Conservation (phyloP, 2,329 filamentous ascomycete species). For the Colletotrichum liriopes region DNA sequence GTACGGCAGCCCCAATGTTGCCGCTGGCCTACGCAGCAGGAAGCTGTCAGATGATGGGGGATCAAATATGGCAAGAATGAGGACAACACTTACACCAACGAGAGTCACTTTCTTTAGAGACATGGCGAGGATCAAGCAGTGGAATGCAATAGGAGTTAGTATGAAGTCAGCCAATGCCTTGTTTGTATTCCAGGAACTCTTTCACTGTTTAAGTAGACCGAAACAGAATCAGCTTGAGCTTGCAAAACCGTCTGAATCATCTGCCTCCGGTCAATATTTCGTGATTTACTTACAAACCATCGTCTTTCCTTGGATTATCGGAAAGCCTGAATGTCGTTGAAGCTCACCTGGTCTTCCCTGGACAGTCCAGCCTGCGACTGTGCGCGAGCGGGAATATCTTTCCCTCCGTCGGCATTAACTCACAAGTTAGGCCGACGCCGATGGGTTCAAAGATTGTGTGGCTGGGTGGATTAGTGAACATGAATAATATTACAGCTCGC, state of each 20-base stretch:
- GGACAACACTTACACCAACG: not conserved
- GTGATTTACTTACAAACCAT: no score
- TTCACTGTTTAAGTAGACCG: not conserved
- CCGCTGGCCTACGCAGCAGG: slow-evolving; percentile 16
- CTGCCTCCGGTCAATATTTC: no score
- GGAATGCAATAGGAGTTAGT: no score
- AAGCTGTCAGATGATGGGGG: no score
- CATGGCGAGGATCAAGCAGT: not conserved
- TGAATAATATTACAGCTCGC: not conserved
- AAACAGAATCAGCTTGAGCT: no score
- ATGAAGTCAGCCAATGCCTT: not conserved
- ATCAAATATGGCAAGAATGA: not conserved
- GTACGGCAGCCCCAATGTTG: slow-evolving; percentile 12
- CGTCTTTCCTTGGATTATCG: not conserved
- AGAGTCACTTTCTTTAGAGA: slow-evolving; percentile 8
- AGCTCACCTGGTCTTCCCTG: not conserved
- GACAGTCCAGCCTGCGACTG: no score
- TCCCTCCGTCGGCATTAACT: not conserved
- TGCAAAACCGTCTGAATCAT: no score
- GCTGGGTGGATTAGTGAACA: not conserved
- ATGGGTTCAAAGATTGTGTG: not conserved
- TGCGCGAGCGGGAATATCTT: not conserved
- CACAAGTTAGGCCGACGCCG: not conserved
- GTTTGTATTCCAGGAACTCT: not conserved
- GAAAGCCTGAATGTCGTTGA: not conserved